A percentile compares a stretch with the other conserved stretches of the same genome.
These are phyloP conservation scores for Lantana camara DNA, from an alignment of 257 asterid species.

Conservation along the genomic window DNA sequence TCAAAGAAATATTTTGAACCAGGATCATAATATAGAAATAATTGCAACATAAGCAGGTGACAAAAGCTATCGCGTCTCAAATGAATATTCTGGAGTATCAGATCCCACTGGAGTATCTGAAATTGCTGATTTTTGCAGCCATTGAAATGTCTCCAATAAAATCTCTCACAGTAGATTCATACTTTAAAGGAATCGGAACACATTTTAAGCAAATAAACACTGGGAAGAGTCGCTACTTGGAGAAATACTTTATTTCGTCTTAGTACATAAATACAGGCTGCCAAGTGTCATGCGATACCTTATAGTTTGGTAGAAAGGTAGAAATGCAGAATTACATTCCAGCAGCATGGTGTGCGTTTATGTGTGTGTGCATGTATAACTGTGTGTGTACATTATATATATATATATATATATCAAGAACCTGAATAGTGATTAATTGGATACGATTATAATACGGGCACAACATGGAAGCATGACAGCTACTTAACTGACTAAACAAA, in stretches of 20 bases:
- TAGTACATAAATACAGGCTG: not conserved
- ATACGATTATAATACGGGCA: not conserved
- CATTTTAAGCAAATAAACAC: not conserved
- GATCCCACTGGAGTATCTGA: too few relatives aligned
- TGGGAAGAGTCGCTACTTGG: not conserved
- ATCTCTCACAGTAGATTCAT: not conserved
- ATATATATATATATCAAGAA: not conserved
- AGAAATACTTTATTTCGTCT: not conserved
- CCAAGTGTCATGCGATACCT: not conserved
- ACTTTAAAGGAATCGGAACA: not conserved
- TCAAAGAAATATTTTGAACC: not conserved
- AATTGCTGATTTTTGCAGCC: not conserved
- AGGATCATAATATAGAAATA: not conserved
- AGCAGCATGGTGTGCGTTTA: not conserved
- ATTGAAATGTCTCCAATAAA: not conserved
- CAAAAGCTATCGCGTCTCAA: not conserved
- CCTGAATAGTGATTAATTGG: not conserved
- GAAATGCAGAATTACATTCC: not conserved
- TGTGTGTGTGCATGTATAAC: too few relatives aligned
- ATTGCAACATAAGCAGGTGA: slow-evolving; percentile 2
- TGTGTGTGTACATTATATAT: too few relatives aligned
- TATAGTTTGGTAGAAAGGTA: not conserved
- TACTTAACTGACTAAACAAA: not conserved
- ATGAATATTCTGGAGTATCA: too few relatives aligned
- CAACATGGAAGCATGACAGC: not conserved